Base-by-base conservation (phyloP, 2,329 filamentous ascomycete species). In the Fusarium tuaranense region DNA sequence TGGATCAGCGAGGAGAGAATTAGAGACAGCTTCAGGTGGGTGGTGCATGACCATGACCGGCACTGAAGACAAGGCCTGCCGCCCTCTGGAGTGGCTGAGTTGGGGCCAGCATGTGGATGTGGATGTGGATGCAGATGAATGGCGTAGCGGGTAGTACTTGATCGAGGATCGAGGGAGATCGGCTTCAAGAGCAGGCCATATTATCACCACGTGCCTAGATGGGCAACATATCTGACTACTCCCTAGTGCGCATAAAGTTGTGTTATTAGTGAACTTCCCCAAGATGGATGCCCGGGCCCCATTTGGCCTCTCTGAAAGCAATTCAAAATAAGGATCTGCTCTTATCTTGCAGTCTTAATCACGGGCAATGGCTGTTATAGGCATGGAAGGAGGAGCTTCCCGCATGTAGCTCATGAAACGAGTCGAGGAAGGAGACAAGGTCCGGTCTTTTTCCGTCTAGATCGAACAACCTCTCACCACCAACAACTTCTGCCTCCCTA, bases 151-250 rank as follows among this genome's bases (percentile, higher is more conserved):
- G 51, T 55, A 34, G 55, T 38, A 38, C 55, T 61, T 36, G 64
- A 67, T 63, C 57, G 57, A 67, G 57, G 16, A 62, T 57, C 34
- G 48, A 22, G 34, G 22, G 25, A 57, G 62, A 64, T 64, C 48
- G 46, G 30, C 27, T 38, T 30, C 22, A 27, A 27, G 22, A 59
- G 34, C 58, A 61, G 38, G 25, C 38, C 38, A 30, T 44, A 44
- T 14, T 22, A 20, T 64, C 34, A 63, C 18, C 58, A 73, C 63
- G 70, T 73, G 73, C 51, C 51, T 55, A 55, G 51, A 27, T 32
- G 18, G 27, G 51, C 51, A 55, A 55, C 51, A 55, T 32, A 55
- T 32, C 27, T 71, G 67, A 67, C 72, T 73, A 71, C 62, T 73
- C 5, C 22, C 38, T 44, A 65, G 20, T 39, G 60, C 30, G 55